Conservation (phyloP, 441 rosid species). For the Gossypium lobatum region DNA sequence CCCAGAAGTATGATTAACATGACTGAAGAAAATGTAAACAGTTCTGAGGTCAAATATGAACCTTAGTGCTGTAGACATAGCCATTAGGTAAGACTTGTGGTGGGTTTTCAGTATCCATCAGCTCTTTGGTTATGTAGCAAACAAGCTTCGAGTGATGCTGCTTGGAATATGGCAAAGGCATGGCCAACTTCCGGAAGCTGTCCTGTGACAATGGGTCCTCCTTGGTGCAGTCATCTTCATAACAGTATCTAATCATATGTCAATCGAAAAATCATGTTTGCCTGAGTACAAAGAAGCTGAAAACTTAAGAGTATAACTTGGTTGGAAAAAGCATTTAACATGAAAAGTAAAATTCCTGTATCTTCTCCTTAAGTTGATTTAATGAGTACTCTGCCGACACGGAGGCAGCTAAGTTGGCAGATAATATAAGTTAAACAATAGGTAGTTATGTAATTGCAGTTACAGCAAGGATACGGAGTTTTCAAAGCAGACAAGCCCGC, state of each 20-base stretch:
- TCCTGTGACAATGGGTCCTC: slow-evolving; percentile 95
- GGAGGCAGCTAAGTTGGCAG: background rate
- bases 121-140: slow-evolving; percentile 85
- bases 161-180: slow-evolving; percentile 81
- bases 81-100: slow-evolving; percentile 95
- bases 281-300: background rate
- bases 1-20: background rate
- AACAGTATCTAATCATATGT: slow-evolving; percentile 57
- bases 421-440: slow-evolving; percentile 1
- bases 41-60: slow-evolving; percentile 17
- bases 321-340: background rate
- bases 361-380: background rate
- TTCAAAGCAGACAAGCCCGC: slow-evolving; percentile 94
- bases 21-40: background rate
- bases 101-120: slow-evolving; percentile 96
- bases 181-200: slow-evolving; percentile 74
- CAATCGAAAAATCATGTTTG: slow-evolving; percentile 26
- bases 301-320: background rate
- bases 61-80: slow-evolving; percentile 90
- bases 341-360: background rate
- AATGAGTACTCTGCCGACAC: background rate
- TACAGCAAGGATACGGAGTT: slow-evolving; percentile 75
- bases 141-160: slow-evolving; percentile 95
- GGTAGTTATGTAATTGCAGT: slow-evolving; percentile 8
- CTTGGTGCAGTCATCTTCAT: slow-evolving; percentile 78